Conservation (phyloP, 495 filamentous ascomycete species). For the Delitschia confertaspora region DNA sequence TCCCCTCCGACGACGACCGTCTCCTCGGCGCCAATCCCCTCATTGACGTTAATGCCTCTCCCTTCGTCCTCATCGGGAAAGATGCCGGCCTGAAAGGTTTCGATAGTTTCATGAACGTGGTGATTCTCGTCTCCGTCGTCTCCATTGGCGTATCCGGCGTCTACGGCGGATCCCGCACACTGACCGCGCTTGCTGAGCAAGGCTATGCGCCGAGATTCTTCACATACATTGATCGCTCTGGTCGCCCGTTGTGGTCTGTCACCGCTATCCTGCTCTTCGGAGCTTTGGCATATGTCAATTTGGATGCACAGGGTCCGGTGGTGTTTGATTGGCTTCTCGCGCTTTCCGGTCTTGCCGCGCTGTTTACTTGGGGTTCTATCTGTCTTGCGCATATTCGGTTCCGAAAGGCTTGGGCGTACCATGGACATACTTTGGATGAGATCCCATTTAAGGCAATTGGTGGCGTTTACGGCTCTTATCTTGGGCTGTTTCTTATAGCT, state of each 20-base stretch:
- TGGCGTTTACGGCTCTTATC: conserved; percentile 58
- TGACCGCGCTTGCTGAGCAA: conserved; percentile 33
- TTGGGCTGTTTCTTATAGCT: conserved; percentile 53
- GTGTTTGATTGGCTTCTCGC: conserved; percentile 59
- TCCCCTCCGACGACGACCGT: conserved; percentile 24
- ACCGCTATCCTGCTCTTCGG: conserved; percentile 49
- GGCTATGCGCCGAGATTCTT: conserved; percentile 34
- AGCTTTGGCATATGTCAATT: conserved; percentile 30
- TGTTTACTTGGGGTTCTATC: conserved; percentile 67
- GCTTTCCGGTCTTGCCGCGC: conserved; percentile 54
- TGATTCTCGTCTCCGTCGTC: conserved; percentile 34
- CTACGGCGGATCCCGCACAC: conserved; percentile 32
- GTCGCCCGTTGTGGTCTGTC: conserved; percentile 54
- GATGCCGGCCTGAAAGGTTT: conserved; percentile 31
- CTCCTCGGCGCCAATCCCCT: conserved; percentile 22
- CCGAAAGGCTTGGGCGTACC: conserved; percentile 54
- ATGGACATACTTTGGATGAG: conserved; percentile 58
- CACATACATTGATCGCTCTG: conserved; percentile 33
- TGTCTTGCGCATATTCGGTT: conserved; percentile 68
- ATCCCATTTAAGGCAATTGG: conserved; percentile 58
- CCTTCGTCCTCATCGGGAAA: conserved; percentile 32
- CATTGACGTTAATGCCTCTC: conserved; percentile 26
- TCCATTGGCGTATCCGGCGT: conserved; percentile 33
- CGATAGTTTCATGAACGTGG: conserved; percentile 32
- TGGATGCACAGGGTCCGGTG: conserved; percentile 18